Percentiles rank a stretch among this genome's conserved stretches.
phyloP scores from a whole-genome alignment of 2,329 filamentous ascomycete species.

The Penicillium oxalicum region DNA sequence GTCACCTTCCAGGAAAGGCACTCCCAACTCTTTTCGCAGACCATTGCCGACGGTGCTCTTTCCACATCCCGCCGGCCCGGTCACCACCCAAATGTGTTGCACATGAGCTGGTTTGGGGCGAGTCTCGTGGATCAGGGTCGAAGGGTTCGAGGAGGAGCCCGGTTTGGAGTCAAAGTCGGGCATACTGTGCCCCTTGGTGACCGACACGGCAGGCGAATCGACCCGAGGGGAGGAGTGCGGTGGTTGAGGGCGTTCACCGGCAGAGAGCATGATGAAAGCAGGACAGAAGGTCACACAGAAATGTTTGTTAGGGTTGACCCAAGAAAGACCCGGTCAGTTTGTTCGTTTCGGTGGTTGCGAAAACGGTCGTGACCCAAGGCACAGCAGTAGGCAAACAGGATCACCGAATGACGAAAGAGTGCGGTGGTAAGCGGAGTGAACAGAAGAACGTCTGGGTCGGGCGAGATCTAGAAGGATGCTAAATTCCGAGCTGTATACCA shows the following conservation, averaged over 20 bases:
- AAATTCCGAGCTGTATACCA: too few species aligned
- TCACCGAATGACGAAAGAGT: conserved; percentile 16
- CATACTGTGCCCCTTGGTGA: conserved; percentile 17
- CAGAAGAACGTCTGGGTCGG: neutral
- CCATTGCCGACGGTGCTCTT: conserved; percentile 69
- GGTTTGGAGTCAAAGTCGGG: conserved; percentile 16
- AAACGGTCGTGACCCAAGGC: conserved; percentile 6
- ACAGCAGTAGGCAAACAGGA: conserved; percentile 6
- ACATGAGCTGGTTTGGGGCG: conserved; percentile 13
- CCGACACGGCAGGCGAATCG: conserved; percentile 17
- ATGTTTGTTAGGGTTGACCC: too few species aligned
- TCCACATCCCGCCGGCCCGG: conserved; percentile 71
- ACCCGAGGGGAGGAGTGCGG: conserved; percentile 18
- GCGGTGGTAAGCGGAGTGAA: conserved; percentile 11
- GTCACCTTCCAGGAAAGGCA: conserved; percentile 73
- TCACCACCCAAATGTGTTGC: conserved; percentile 75
- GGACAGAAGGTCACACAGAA: neutral
- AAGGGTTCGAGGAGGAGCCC: conserved; percentile 11
- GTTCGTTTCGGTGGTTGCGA: neutral
- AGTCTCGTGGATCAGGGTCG: conserved; percentile 9
- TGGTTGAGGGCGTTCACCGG: conserved; percentile 32
- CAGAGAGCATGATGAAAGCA: conserved; percentile 35
- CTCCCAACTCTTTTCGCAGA: conserved; percentile 55
- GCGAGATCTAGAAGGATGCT: neutral
- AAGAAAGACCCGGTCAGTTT: too few species aligned